Conservation (phyloP, 768 basidiomycete species). For the Kwoniella pini region DNA sequence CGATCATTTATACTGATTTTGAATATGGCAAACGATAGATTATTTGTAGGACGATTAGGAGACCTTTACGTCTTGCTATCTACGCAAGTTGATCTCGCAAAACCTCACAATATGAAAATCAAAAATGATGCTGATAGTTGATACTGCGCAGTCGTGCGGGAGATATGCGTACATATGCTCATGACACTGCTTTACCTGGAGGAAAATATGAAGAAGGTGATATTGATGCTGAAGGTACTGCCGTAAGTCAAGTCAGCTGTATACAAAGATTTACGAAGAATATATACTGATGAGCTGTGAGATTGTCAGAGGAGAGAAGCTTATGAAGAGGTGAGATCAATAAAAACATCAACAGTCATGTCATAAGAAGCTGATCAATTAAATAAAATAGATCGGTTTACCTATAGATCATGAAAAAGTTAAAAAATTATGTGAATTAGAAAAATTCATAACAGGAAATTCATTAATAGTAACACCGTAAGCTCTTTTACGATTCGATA, state of each 20-base stretch:
- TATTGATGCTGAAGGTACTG: slow-evolving; percentile 71
- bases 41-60: slow-evolving; percentile 80
- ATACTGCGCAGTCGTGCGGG: slow-evolving; percentile 65
- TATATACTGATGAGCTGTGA: no score
- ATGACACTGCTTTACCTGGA: slow-evolving; percentile 85
- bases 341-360: no score
- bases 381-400: slow-evolving; percentile 70
- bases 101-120: not conserved
- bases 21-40: slow-evolving; percentile 5
- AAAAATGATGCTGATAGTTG: not conserved
- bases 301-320: slow-evolving; percentile 91
- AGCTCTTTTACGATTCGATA: slow-evolving; percentile 42
- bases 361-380: not conserved
- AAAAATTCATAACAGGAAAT: slow-evolving; percentile 74
- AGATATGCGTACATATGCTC: slow-evolving; percentile 72
- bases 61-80: slow-evolving; percentile 77
- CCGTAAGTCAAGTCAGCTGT: no score
- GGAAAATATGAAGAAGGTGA: slow-evolving; percentile 76
- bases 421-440: slow-evolving; percentile 73
- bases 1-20: no score
- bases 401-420: slow-evolving; percentile 69
- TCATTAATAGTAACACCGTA: slow-evolving; percentile 80
- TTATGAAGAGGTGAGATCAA: slow-evolving; percentile 73
- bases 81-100: slow-evolving; percentile 30
- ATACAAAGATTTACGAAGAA: no score